These are phyloP conservation scores for Galerina marginata DNA, from an alignment of 768 basidiomycete genomes.

Conservation along the genomic window DNA sequence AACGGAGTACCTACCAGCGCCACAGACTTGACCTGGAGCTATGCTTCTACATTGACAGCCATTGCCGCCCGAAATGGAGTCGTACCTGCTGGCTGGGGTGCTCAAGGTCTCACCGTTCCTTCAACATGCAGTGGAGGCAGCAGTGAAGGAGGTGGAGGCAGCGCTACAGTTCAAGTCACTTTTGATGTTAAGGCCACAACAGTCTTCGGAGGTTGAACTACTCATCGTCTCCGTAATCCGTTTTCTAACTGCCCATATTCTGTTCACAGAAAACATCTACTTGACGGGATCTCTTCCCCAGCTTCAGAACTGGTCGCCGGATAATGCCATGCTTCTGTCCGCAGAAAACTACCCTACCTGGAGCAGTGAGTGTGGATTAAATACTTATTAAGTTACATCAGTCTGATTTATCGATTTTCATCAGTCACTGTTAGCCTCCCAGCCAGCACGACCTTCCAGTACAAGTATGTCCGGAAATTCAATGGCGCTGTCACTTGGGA, in stretches of 20 bases:
- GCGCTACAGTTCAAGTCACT: conserved; percentile 48
- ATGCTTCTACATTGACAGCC: conserved; percentile 69
- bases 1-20: conserved; percentile 65
- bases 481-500: conserved; percentile 72
- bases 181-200: conserved; percentile 71
- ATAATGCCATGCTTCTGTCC: conserved; percentile 59
- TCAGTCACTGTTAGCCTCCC: conserved; percentile 68
- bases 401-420: background rate
- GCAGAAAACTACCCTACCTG: conserved; percentile 67
- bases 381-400: background rate
- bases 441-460: conserved; percentile 59
- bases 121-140: conserved; percentile 34
- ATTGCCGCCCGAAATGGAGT: conserved; percentile 59
- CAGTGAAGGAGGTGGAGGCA: conserved; percentile 27
- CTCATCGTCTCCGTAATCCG: background rate
- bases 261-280: conserved; percentile 65
- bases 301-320: conserved; percentile 66
- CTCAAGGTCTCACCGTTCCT: conserved; percentile 56
- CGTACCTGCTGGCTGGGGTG: conserved; percentile 67
- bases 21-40: conserved; percentile 76
- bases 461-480: conserved; percentile 73
- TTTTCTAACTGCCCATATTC: background rate
- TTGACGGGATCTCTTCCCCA: conserved; percentile 63
- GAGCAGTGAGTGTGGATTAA: conserved; percentile 53
- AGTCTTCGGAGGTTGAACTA: conserved; percentile 56